phyloP scores from a whole-genome alignment of 1,284 basidiomycete species.

The Somion occarium region DNA sequence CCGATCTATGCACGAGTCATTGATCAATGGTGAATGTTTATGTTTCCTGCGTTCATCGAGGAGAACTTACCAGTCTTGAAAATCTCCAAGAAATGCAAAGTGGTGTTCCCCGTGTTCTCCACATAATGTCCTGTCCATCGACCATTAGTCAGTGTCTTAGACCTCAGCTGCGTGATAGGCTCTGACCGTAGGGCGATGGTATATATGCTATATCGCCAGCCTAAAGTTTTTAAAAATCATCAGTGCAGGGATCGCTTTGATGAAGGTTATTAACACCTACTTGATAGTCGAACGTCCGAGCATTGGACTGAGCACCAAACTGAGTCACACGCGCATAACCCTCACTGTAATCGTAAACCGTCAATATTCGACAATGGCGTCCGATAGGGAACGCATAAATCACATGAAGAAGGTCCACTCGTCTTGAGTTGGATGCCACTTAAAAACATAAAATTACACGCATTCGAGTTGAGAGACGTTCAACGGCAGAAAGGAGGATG shows the following conservation, averaged over 20 bases:
- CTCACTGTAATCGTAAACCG: constrained; percentile 32
- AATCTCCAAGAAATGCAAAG: constrained; percentile 56
- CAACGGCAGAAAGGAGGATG: too few species aligned
- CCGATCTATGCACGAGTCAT: constrained; percentile 31
- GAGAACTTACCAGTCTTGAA: constrained; percentile 43
- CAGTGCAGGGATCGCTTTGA: constrained; percentile 16
- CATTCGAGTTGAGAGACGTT: neutral
- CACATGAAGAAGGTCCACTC: constrained; percentile 41
- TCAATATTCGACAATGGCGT: too few species aligned
- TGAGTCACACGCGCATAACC: constrained; percentile 58
- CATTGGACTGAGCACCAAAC: constrained; percentile 57
- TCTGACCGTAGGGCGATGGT: constrained; percentile 44
- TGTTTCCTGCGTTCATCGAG: neutral
- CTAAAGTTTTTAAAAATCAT: constrained; percentile 3
- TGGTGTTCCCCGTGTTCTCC: constrained; percentile 64
- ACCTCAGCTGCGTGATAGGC: neutral
- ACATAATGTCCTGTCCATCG: constrained; percentile 49
- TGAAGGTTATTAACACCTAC: constrained; percentile 21
- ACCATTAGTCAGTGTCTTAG: neutral
- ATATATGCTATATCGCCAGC: constrained; percentile 36
- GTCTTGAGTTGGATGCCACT: constrained; percentile 72
- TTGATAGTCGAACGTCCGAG: constrained; percentile 66
- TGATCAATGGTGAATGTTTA: neutral
- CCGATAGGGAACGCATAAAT: constrained; percentile 10
- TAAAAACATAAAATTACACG: constrained; percentile 18